Evolutionary conservation across 371 early-diverging fungal species (phyloP), one percentile per base, ranked within the genome.

Genomic region (Mortierella sp.): DNA sequence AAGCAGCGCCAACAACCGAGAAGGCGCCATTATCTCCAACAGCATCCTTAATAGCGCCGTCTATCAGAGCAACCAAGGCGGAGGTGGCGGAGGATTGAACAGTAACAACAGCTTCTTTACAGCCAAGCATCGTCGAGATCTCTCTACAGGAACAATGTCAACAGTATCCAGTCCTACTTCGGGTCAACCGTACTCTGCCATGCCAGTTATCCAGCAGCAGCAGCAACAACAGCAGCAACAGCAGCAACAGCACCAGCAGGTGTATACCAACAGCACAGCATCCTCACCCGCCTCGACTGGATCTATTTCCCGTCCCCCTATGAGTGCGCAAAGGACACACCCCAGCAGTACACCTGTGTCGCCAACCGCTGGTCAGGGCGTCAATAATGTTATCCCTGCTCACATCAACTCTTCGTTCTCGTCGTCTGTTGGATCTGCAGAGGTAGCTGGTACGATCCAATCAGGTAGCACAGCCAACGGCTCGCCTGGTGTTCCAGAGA

Each of bases 31-130:
- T 34, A 47, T 86, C 70, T 80, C 80, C 80, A 86, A 82, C 76
- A 86, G 86, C 31, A 80, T 86, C 54, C 80, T 86, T 60, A 81
- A 76, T 72, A 84, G 77, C 85, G 74, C 81, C 48, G 77, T 81
- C 75, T 77, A 75, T 45, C 85, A 78, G 16, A 76, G 78, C 68
- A 75, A 74, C 38, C 47, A 45, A 57, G 54, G 71, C 26, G 55
- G 68, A 38, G 75, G 63, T 44, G 74, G 76, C 57, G 78, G 74
- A 57, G 71, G 75, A 50, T 60, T 63, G 63, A 81, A 79, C 34
- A 81, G 82, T 80, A 82, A 81, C 78, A 85, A 58, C 70, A 80
- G 80, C 78, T 77, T 81, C 71, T 78, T 81, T 44, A 63, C 79
- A 11, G 34, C 55, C 63, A 81, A 81, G 47, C 84, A 83, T 47